phyloP scores from a whole-genome alignment of 257 asterid species.

The Oldenlandia corymbosa region DNA sequence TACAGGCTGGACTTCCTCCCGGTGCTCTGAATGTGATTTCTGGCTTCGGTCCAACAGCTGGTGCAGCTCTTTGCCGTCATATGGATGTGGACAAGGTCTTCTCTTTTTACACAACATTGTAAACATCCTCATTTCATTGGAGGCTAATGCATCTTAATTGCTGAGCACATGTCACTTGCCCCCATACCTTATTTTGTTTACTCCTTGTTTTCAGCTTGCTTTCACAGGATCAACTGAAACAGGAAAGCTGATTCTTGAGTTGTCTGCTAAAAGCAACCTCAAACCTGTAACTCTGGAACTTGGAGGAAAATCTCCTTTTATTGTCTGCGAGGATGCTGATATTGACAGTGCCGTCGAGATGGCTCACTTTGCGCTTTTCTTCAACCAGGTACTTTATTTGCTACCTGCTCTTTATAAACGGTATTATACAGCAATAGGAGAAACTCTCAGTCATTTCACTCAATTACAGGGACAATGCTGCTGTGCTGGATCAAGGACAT shows the following conservation, averaged over 20 bases:
- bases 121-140: background rate
- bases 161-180: background rate
- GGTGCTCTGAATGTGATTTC: slow-evolving; percentile 87
- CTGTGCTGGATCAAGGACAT: slow-evolving; percentile 92
- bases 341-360: slow-evolving; percentile 84
- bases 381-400: slow-evolving; percentile 63
- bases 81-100: slow-evolving; percentile 98
- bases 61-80: slow-evolving; percentile 91
- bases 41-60: slow-evolving; percentile 92
- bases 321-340: slow-evolving; percentile 96
- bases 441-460: background rate
- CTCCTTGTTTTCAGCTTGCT: slow-evolving; percentile 55
- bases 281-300: slow-evolving; percentile 96
- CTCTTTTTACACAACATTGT: background rate
- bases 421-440: background rate
- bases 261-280: slow-evolving; percentile 89
- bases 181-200: background rate
- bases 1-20: slow-evolving; percentile 92
- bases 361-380: slow-evolving; percentile 87
- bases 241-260: slow-evolving; percentile 61
- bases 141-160: background rate
- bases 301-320: slow-evolving; percentile 97
- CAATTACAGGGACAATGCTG: slow-evolving; percentile 87
- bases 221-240: slow-evolving; percentile 95
- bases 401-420: background rate